These are phyloP conservation scores for Penicillium freii DNA, from an alignment of 2,329 filamentous ascomycete species.

Conservation along the genomic window DNA sequence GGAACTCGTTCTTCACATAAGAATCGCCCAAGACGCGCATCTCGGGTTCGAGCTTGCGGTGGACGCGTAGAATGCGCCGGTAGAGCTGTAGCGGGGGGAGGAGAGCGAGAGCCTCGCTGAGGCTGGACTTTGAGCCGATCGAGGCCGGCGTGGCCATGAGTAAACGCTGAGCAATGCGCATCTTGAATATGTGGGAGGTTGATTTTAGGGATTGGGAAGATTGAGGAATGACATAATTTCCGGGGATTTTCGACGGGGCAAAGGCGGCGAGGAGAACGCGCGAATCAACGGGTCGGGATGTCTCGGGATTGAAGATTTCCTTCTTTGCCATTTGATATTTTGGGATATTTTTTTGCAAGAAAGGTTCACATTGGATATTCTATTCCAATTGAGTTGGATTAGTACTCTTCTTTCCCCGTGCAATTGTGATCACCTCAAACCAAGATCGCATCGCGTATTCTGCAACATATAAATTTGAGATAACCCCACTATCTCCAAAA, in stretches of 20 bases:
- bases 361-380: background rate
- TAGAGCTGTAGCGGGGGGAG: constrained; percentile 88
- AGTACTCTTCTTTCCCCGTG: no score
- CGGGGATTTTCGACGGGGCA: constrained; percentile 9
- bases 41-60: constrained; percentile 72
- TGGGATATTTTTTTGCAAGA: background rate
- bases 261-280: constrained; percentile 24
- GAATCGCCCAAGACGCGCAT: constrained; percentile 81
- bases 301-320: constrained; percentile 1
- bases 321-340: background rate
- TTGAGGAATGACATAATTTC: constrained; percentile 27
- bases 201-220: background rate
- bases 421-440: background rate
- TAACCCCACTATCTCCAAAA: constrained; percentile 6
- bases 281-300: constrained; percentile 18
- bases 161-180: constrained; percentile 38
- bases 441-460: background rate
- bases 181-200: constrained; percentile 17
- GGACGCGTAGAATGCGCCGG: constrained; percentile 78
- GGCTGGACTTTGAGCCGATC: constrained; percentile 41
- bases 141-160: constrained; percentile 43
- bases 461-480: background rate
- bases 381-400: no score
- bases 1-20: constrained; percentile 91
- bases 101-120: constrained; percentile 61